Conservation (phyloP, 1,139 yeast genomes). For the Blastobotrys capitulatus region DNA sequence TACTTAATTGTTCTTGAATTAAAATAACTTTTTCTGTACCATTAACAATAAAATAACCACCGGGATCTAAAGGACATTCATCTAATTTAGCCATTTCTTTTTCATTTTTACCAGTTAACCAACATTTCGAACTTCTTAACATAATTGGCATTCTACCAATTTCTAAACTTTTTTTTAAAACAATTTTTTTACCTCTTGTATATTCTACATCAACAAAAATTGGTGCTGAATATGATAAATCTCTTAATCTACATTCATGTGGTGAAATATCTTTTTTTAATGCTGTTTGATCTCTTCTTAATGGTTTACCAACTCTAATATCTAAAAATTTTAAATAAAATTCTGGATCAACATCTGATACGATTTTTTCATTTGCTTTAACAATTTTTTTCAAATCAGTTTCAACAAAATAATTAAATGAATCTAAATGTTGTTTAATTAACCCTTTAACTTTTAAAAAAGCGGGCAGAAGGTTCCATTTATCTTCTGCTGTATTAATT, state of each 20-base stretch:
- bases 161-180: constrained; percentile 83
- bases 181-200: constrained; percentile 88
- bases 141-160: constrained; percentile 98
- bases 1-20: constrained; percentile 93
- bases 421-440: constrained; percentile 94
- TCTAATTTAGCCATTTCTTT: constrained; percentile 78
- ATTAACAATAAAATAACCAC: constrained; percentile 95
- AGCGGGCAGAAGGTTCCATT: constrained; percentile 95
- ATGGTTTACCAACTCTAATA: constrained; percentile 66
- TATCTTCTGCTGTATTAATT: constrained; percentile 79
- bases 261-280: constrained; percentile 56
- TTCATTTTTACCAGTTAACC: constrained; percentile 72
- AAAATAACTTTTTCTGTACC: constrained; percentile 97
- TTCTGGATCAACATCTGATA: constrained; percentile 96
- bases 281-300: constrained; percentile 52
- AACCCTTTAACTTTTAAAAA: constrained; percentile 92
- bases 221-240: constrained; percentile 93
- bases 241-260: constrained; percentile 94
- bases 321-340: constrained; percentile 88
- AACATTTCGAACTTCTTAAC: constrained; percentile 90
- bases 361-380: constrained; percentile 78
- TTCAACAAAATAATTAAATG: constrained; percentile 93
- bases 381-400: constrained; percentile 88
- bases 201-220: constrained; percentile 95
- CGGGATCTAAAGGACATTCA: constrained; percentile 98